Evolutionary conservation across 345 rosid genomes (phyloP).

Genomic region (Toxicodendron radicans): DNA sequence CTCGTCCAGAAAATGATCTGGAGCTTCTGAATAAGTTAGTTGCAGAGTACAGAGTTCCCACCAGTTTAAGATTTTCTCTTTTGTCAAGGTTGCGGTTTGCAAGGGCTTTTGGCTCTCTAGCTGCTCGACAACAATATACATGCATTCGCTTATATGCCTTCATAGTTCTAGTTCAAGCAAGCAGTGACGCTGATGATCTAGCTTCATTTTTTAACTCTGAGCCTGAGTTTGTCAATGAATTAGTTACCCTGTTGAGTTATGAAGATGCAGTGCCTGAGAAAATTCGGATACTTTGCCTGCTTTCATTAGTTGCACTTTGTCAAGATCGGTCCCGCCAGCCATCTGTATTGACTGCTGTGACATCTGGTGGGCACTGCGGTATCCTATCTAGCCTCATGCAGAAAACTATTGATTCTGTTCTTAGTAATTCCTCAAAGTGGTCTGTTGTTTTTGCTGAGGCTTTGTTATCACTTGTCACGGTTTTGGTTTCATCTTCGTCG

Average conservation of each 20-base stretch:
- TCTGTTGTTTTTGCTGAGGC: constrained; percentile 91
- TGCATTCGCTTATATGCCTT: constrained; percentile 93
- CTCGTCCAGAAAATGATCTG: constrained; percentile 61
- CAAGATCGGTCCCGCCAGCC: constrained; percentile 92
- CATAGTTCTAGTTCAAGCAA: constrained; percentile 86
- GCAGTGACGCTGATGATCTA: constrained; percentile 73
- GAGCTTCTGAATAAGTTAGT: constrained; percentile 78
- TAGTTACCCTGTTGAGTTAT: constrained; percentile 73
- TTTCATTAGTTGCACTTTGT: constrained; percentile 83
- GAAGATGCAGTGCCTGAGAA: constrained; percentile 90
- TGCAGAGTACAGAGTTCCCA: constrained; percentile 68
- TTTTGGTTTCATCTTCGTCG: constrained; percentile 84
- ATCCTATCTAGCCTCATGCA: constrained; percentile 89
- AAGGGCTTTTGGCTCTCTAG: constrained; percentile 77
- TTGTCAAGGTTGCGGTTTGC: constrained; percentile 88
- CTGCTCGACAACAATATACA: constrained; percentile 81
- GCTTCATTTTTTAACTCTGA: constrained; percentile 85
- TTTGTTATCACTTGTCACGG: constrained; percentile 81
- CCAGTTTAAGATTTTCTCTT: constrained; percentile 76
- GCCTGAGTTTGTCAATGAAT: constrained; percentile 91
- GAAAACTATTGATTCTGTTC: constrained; percentile 83
- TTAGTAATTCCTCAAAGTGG: constrained; percentile 63
- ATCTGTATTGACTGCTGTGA: constrained; percentile 78
- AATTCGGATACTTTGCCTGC: constrained; percentile 70
- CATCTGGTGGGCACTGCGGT: constrained; percentile 91